Evolutionary conservation across 345 rosid species (phyloP).

Genomic region (Gossypioides kirkii): DNA sequence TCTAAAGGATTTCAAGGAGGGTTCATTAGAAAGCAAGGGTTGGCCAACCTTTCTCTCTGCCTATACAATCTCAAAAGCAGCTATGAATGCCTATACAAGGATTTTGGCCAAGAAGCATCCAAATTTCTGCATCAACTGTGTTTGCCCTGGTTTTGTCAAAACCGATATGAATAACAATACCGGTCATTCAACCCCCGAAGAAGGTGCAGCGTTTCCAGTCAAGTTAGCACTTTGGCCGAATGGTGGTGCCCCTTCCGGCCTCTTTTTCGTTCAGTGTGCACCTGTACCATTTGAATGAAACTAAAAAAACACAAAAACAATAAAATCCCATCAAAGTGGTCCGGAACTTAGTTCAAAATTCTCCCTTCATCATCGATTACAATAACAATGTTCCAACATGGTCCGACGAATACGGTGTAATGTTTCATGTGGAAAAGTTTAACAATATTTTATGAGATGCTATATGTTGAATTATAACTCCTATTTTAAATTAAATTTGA

Average conservation of each 20-base stretch:
- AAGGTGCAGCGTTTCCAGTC: conserved; percentile 26
- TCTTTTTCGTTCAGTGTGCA: conserved; percentile 4
- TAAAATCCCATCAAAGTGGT: background rate
- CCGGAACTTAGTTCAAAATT: background rate
- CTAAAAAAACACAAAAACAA: background rate
- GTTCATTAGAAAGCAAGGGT: conserved; percentile 31
- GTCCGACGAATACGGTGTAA: too few relatives aligned
- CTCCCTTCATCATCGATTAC: background rate
- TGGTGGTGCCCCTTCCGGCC: conserved; percentile 12
- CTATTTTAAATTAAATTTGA: too few relatives aligned
- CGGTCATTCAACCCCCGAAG: conserved; percentile 28
- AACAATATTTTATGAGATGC: background rate
- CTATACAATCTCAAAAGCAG: conserved; percentile 41
- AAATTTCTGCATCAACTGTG: conserved; percentile 31
- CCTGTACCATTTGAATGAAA: background rate
- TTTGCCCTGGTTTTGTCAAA: conserved; percentile 52
- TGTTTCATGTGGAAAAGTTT: background rate
- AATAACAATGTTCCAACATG: background rate
- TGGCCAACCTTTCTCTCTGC: conserved; percentile 36
- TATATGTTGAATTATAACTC: too few relatives aligned
- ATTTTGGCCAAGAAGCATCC: conserved; percentile 35
- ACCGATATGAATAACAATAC: conserved; percentile 32
- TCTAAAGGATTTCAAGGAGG: conserved; percentile 37
- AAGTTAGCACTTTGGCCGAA: conserved; percentile 13
- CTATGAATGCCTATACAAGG: conserved; percentile 42